Base-by-base conservation (phyloP, 2,329 filamentous ascomycete species). In the Botrytis galanthina region DNA sequence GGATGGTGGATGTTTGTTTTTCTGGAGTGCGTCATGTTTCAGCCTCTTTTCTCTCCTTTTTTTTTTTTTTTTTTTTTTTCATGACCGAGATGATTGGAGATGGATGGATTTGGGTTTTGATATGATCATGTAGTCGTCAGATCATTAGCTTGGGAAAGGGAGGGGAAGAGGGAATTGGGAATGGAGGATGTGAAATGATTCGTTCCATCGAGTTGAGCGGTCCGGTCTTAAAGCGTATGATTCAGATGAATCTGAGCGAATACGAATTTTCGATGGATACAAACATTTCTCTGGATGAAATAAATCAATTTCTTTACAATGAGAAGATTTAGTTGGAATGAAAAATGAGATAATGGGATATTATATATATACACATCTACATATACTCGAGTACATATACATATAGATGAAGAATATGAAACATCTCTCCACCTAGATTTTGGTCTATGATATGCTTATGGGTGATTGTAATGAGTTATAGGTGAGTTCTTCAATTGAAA, bases 81-180 rank as follows among this genome's bases (percentile, higher is more conserved):
- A 57, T 57, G 66, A 68, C 42, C 9, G 39, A 62, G 54, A 70
- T 70, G 39, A 44, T 37, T n/a, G 68, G 51, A 44, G 66, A 60
- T 57, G 54, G 51, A 46, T 61, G 35, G 20, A 61, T 61, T n/a
- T 37, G 22, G 35, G 57, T 39, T 61, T 26, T 60, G 57, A 35
- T 35, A 35, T 61, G 35, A 37, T 39, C 22, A 6, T 57, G 51
- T 57, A 57, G 51, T 57, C 51, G n/a, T 32, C 29, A 29, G n/a
- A 57, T 29, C 51, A 57, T 18, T 57, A 29, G n/a, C n/a, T 32
- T 57, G 14, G 51, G n/a, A 54, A 54, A 54, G 26, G 51, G 51
- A 29, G n/a, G 46, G 46, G 46, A n/a, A n/a, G 48, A n/a, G 51
- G 6, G 51, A 18, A 3, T 9, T 29, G 51, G n/a, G n/a, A 57